These are phyloP conservation scores for Rhododendron vialii DNA, from an alignment of 148 eudicot species.

Conservation along the genomic window DNA sequence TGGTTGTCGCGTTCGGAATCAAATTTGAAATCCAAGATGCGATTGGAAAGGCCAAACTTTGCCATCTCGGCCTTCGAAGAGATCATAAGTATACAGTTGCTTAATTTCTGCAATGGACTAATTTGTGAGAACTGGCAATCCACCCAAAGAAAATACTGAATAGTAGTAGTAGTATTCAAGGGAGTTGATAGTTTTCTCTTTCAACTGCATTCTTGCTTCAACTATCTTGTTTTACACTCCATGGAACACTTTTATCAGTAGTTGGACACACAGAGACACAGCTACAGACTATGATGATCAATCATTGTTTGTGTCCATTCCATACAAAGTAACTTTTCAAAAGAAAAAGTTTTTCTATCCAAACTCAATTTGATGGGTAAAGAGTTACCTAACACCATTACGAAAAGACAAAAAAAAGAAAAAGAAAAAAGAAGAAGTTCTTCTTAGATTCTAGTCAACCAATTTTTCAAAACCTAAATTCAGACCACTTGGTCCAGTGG, in stretches of 20 bases:
- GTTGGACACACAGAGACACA: neutral
- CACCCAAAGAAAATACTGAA: neutral
- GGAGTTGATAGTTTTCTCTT: neutral
- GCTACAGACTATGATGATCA: neutral
- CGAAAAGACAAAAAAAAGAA: neutral
- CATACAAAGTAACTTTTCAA: neutral
- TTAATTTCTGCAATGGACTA: neutral
- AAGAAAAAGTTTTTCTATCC: neutral
- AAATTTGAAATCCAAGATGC: neutral
- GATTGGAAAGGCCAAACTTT: neutral
- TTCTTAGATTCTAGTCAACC: neutral
- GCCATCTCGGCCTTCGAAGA: neutral
- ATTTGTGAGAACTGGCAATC: no score
- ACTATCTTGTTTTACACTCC: neutral
- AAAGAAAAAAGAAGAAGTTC: neutral
- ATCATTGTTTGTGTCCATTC: neutral
- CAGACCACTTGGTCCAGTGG: neutral
- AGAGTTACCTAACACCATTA: neutral
- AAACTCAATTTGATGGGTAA: neutral
- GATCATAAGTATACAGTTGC: neutral
- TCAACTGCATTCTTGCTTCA: neutral
- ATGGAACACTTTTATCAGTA: neutral
- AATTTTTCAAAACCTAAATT: neutral
- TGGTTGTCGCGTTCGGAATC: neutral
- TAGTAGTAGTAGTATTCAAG: neutral